These are phyloP conservation scores for Taiozyma sp. DNA, from an alignment of 1,139 yeast species.

Conservation along the genomic window DNA sequence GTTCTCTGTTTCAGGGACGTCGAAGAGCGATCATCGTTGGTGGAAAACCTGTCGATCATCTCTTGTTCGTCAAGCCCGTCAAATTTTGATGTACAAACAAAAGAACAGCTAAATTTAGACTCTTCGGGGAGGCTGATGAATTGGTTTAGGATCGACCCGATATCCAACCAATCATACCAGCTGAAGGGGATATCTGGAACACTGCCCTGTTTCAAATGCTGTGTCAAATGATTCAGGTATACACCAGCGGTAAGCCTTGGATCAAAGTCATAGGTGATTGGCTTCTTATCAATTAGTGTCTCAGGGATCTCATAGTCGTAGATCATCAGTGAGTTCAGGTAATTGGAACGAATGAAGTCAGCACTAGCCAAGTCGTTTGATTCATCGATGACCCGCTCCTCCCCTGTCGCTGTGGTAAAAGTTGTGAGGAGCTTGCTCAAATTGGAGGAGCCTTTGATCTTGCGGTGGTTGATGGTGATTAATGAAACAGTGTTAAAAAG, in stretches of 20 bases:
- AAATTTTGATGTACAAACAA: constrained; percentile 15
- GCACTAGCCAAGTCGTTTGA: background rate
- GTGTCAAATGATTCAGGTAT: constrained; percentile 32
- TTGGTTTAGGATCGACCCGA: constrained; percentile 35
- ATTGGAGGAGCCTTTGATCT: background rate
- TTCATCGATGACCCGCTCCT: background rate
- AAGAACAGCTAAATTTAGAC: constrained; percentile 34
- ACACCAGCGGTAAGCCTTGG: constrained; percentile 44
- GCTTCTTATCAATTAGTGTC: constrained; percentile 1
- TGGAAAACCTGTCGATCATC: background rate
- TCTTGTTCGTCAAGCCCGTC: constrained; percentile 2
- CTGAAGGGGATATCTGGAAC: constrained; percentile 39
- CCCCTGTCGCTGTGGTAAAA: background rate
- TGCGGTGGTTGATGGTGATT: background rate
- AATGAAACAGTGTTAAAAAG: background rate
- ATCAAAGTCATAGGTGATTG: constrained; percentile 32
- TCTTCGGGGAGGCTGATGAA: constrained; percentile 36
- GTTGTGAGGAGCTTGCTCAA: background rate
- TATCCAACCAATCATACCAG: constrained; percentile 56
- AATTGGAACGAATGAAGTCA: background rate
- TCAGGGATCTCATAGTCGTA: constrained; percentile 4
- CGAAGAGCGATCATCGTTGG: background rate
- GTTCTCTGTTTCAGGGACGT: background rate
- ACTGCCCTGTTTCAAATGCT: constrained; percentile 4
- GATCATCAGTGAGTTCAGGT: background rate